Percentiles rank a stretch among this genome's conserved stretches.
Conservation (phyloP, 225 moss, liverwort and hornwort genomes). For the Physcomitrium patens region DNA sequence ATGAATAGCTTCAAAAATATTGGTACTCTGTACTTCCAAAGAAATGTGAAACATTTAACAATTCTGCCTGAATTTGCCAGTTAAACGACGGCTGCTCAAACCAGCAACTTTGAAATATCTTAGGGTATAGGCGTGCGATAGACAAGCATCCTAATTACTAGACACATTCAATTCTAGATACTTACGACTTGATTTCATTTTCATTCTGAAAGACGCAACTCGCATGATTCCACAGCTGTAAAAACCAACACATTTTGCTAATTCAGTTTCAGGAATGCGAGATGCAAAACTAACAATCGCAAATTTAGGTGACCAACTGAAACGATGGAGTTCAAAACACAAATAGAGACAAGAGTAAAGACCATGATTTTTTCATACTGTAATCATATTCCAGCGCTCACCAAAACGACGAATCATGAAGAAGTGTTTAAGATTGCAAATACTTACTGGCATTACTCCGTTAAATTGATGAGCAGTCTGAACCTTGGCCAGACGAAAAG, state of each 20-base stretch:
- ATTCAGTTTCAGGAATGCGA: neutral
- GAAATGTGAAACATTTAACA: neutral
- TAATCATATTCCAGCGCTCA: neutral
- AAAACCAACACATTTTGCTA: neutral
- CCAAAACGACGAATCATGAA: neutral
- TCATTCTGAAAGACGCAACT: constrained; percentile 60
- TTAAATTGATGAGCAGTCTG: constrained; percentile 60
- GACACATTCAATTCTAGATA: constrained; percentile 9
- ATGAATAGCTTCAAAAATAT: neutral
- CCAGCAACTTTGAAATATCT: neutral
- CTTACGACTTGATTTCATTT: constrained; percentile 57
- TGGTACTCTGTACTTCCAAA: neutral
- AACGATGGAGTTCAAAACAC: no score
- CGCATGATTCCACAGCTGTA: constrained; percentile 73
- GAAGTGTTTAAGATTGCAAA: neutral
- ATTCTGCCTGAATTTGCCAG: neutral
- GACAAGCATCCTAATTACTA: neutral
- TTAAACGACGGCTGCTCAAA: neutral
- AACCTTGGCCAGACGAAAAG: constrained; percentile 61
- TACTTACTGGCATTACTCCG: constrained; percentile 54
- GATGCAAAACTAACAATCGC: neutral
- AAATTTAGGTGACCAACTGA: no score
- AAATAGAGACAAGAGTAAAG: no score
- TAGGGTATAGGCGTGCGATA: neutral
- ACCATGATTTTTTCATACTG: no score